These are phyloP conservation scores for Carnegiea gigantea DNA, from an alignment of 179 eudicot genomes.

Conservation along the genomic window DNA sequence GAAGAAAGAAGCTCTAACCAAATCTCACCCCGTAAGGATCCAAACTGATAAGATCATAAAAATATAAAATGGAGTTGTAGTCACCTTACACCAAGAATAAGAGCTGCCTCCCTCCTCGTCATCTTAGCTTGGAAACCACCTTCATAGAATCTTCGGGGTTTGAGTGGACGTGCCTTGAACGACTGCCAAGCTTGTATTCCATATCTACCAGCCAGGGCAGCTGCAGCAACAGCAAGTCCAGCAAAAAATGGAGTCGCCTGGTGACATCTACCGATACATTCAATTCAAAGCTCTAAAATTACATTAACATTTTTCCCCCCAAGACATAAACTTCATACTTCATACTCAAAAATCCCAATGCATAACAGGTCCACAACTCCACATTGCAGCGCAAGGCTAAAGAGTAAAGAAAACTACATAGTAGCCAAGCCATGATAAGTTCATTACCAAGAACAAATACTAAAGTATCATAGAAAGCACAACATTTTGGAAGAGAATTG, in stretches of 20 bases:
- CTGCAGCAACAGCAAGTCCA: slow-evolving; percentile 48
- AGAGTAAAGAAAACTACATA: neutral
- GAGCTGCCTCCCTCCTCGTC: slow-evolving; percentile 57
- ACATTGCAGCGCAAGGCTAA: neutral
- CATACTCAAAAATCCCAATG: neutral
- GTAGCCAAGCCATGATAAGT: neutral
- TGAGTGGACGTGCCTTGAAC: slow-evolving; percentile 48
- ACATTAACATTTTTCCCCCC: neutral
- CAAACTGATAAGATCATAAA: neutral
- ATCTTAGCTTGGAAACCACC: slow-evolving; percentile 51
- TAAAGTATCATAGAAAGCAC: neutral
- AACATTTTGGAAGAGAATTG: neutral
- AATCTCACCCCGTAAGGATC: neutral
- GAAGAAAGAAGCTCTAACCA: neutral
- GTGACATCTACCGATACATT: slow-evolving; percentile 38
- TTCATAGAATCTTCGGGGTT: slow-evolving; percentile 41
- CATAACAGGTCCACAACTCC: neutral
- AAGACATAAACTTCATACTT: neutral
- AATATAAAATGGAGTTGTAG: too few relatives aligned
- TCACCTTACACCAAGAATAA: slow-evolving; percentile 51
- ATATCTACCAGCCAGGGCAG: slow-evolving; percentile 56
- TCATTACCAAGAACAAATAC: neutral
- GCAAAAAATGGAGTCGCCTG: slow-evolving; percentile 54
- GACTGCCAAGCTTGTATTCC: slow-evolving; percentile 58
- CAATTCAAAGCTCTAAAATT: slow-evolving; percentile 29